phyloP scores from a whole-genome alignment of 352 stramenopile species.

The Aphanomyces cochlioides region DNA sequence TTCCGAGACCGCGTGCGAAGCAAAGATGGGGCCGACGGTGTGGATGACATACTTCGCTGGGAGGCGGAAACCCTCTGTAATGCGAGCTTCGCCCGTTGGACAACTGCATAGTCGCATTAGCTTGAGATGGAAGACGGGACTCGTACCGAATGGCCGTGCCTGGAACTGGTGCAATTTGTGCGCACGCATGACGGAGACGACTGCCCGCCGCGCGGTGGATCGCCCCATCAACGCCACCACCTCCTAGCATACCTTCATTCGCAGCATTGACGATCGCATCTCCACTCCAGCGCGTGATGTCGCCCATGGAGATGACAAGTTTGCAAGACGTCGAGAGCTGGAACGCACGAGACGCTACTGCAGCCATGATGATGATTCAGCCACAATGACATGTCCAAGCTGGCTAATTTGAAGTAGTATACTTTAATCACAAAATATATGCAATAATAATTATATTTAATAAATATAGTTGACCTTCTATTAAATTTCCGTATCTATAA shows the following conservation, averaged over 20 bases:
- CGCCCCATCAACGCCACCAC: constrained; percentile 28
- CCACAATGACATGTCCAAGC: too few species aligned
- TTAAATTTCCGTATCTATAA: constrained; percentile 1
- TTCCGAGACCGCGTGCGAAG: background rate
- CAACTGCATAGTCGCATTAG: background rate
- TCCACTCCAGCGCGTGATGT: constrained; percentile 30
- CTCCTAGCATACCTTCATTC: constrained; percentile 30
- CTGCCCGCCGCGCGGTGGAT: constrained; percentile 28
- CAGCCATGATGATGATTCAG: too few species aligned
- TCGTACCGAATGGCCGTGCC: constrained; percentile 15
- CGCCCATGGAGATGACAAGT: constrained; percentile 21
- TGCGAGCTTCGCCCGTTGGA: constrained; percentile 26
- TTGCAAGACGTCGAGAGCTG: constrained; percentile 9
- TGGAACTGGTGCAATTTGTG: background rate
- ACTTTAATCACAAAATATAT: background rate
- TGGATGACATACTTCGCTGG: constrained; percentile 30
- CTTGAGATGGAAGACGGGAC: background rate
- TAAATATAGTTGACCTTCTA: background rate
- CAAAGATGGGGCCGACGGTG: constrained; percentile 24
- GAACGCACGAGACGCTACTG: background rate
- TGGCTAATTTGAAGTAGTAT: too few species aligned
- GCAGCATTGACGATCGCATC: constrained; percentile 32
- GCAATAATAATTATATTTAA: background rate
- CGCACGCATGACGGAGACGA: constrained; percentile 13
- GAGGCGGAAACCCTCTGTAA: constrained; percentile 23